Evolutionary conservation across 2,329 filamentous ascomycete species (phyloP).

Genomic region (Pleoardoris graminearum): DNA sequence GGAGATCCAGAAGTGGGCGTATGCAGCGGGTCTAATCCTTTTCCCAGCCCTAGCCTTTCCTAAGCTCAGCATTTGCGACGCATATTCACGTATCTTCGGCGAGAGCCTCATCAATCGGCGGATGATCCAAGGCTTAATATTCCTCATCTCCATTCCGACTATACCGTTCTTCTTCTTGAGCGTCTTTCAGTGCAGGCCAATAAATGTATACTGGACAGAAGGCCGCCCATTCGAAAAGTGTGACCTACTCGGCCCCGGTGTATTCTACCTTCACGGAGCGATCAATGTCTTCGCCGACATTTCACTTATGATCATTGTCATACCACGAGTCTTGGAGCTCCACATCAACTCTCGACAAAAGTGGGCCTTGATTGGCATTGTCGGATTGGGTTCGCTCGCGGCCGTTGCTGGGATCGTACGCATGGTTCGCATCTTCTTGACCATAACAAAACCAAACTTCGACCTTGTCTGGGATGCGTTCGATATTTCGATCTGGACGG

Average conservation of each 20-base stretch:
- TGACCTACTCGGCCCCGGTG: conserved; percentile 6
- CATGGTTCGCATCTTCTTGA: conserved; percentile 20
- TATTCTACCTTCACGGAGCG: conserved; percentile 19
- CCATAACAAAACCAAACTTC: conserved; percentile 11
- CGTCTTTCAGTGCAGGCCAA: conserved; percentile 23
- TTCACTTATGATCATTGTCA: conserved; percentile 24
- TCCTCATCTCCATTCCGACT: conserved; percentile 15
- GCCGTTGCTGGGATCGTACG: conserved; percentile 23
- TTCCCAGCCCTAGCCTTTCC: conserved; percentile 21
- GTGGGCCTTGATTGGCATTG: conserved; percentile 19
- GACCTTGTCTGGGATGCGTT: conserved; percentile 26
- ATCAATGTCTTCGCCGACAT: conserved; percentile 21
- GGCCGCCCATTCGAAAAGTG: conserved; percentile 21
- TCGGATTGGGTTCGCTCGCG: conserved; percentile 23
- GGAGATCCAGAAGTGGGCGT: conserved; percentile 24
- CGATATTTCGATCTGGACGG: conserved; percentile 29
- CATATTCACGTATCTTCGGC: conserved; percentile 29
- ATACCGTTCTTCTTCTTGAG: conserved; percentile 20
- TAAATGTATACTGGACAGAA: conserved; percentile 29
- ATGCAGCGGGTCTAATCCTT: conserved; percentile 20
- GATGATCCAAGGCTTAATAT: conserved; percentile 19
- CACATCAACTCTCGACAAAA: conserved; percentile 21
- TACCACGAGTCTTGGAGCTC: conserved; percentile 22
- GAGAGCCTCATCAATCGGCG: conserved; percentile 15
- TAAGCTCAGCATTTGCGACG: conserved; percentile 28